Evolutionary conservation across 2,329 filamentous ascomycete species (phyloP), one percentile per base, ranked within the genome.

Genomic region (Ophiostoma sp.): DNA sequence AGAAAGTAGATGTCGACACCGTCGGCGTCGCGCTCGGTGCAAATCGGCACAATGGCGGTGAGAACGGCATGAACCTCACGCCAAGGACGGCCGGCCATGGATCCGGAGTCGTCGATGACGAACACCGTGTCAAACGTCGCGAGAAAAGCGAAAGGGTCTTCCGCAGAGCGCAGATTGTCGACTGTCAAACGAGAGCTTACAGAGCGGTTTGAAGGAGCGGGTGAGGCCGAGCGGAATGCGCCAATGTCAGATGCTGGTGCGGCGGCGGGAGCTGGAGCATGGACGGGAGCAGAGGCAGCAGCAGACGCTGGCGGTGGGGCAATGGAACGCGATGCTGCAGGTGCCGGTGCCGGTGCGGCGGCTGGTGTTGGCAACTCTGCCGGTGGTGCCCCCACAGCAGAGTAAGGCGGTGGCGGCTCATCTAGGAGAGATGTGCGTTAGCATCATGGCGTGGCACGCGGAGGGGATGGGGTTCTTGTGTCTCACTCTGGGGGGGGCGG

Each of bases 1-100:
- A 98, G 82, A 78, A 98, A 98, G 83, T 91, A 93, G 71, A 98
- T 81, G 75, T 98, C 94, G 73, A 98, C 88, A 36, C 94, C 94
- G 77, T 97, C 91, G 0, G 81, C 79, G 76, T 98, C 94, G 76
- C 91, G 88, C 4, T 81, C 76, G 0, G 91, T 91, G 79, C 93
- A 96, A 74, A 97, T 89, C 0, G 92, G 92, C 0, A 92, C 85
- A 74, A 98, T 93, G 64, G 86, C 82, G 44, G 83, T 79, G 2
- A 98, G 84, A 1, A 90, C 91, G 8, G 84, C 80, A 40, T 83
- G 79, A 0, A 91, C 91, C 77, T 97, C 91, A 12, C 79, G 77
- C 94, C 94, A 98, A 36, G 83, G 84, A n/a, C 80, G 75, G 16
- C 89, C 91, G 1, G 82, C 81, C 94, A 98, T 98, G 73, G 89